Percentiles rank a stretch among this genome's conserved stretches.
Evolutionary conservation across 768 basidiomycete species (phyloP).

Genomic region (Calocybe gangraenosa): DNA sequence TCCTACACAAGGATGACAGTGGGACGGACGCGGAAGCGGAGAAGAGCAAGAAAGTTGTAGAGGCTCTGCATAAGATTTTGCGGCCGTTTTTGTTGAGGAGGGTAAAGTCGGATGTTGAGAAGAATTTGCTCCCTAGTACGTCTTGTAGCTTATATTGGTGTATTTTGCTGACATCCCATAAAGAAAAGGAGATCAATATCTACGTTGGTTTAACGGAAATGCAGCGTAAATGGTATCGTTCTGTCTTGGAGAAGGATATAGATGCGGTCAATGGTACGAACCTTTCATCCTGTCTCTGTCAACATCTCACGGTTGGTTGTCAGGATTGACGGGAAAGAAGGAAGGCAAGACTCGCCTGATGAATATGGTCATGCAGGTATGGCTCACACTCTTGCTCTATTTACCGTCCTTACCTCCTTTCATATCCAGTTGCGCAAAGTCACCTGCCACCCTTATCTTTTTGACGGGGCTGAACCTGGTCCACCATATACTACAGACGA

Average conservation of each 20-base stretch:
- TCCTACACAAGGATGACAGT: constrained; percentile 84
- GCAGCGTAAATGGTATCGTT: constrained; percentile 98
- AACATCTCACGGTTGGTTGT: background rate
- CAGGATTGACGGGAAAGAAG: constrained; percentile 92
- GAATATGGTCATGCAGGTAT: constrained; percentile 99
- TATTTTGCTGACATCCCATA: constrained; percentile 3
- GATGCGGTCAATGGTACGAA: constrained; percentile 90
- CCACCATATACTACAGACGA: constrained; percentile 98
- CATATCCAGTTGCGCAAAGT: constrained; percentile 66
- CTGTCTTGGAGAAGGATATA: constrained; percentile 95
- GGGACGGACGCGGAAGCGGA: constrained; percentile 69
- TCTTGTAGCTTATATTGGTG: constrained; percentile 1
- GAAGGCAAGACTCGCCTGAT: constrained; percentile 96
- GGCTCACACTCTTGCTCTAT: constrained; percentile 2
- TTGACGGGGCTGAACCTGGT: constrained; percentile 97
- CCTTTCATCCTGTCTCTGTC: background rate
- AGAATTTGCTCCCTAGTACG: constrained; percentile 86
- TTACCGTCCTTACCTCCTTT: background rate
- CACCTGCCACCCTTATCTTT: constrained; percentile 87
- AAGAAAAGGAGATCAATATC: constrained; percentile 98
- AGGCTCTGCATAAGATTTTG: constrained; percentile 95
- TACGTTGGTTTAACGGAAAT: constrained; percentile 96
- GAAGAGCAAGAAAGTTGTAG: constrained; percentile 89
- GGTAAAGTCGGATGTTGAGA: constrained; percentile 97
- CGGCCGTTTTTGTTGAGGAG: constrained; percentile 91